Conservation (phyloP, 2,329 filamentous ascomycete species). For the Onygena corvina region DNA sequence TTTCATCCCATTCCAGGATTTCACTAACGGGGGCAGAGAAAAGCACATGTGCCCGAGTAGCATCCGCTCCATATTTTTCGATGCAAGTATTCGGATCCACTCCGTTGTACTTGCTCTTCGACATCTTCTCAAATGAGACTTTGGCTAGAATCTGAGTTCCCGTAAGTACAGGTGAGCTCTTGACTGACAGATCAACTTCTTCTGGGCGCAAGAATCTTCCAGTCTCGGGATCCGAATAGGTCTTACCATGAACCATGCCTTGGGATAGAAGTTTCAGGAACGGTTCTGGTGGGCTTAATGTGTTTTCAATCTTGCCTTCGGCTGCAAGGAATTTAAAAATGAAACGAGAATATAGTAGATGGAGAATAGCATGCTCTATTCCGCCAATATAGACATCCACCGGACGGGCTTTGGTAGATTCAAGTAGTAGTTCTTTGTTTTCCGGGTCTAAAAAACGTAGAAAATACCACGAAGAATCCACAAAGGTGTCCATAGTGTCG, state of each 20-base stretch:
- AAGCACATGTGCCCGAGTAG: constrained; percentile 72
- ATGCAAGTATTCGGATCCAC: constrained; percentile 69
- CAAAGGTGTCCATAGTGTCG: constrained; percentile 93
- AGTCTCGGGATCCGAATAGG: constrained; percentile 60
- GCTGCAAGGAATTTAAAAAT: constrained; percentile 73
- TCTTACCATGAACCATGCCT: constrained; percentile 87
- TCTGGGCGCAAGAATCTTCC: constrained; percentile 65
- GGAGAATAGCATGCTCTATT: constrained; percentile 80
- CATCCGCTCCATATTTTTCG: constrained; percentile 64
- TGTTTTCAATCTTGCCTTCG: constrained; percentile 23
- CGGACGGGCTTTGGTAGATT: constrained; percentile 48
- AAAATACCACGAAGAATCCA: constrained; percentile 91
- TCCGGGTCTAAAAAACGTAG: constrained; percentile 52
- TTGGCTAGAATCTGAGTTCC: constrained; percentile 48
- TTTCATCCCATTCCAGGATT: constrained; percentile 76
- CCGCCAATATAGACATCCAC: constrained; percentile 85
- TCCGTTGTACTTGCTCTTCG: constrained; percentile 86
- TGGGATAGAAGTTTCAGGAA: constrained; percentile 76
- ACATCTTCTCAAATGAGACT: constrained; percentile 80
- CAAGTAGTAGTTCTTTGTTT: constrained; percentile 52
- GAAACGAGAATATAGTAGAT: constrained; percentile 79
- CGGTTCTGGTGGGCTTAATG: constrained; percentile 49
- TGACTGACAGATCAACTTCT: constrained; percentile 55
- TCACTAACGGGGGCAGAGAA: constrained; percentile 79
- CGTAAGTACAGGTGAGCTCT: constrained; percentile 48